A percentile compares a stretch with the other conserved stretches of the same genome.
Evolutionary conservation across 768 basidiomycete species (phyloP).

Genomic region (Paxillus involutus): DNA sequence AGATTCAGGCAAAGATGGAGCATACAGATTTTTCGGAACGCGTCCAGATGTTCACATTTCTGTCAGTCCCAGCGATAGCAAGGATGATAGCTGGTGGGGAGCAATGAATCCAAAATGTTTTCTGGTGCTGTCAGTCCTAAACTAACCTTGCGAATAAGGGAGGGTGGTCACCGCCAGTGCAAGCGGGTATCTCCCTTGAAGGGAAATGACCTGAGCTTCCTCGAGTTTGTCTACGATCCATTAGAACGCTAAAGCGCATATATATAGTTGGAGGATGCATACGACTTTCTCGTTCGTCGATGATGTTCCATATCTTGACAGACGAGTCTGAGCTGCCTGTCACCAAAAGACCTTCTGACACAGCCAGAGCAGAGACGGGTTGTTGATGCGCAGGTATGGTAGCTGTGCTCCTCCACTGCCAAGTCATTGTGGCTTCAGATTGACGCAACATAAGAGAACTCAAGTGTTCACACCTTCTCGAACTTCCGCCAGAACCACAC

Average conservation of each 20-base stretch:
- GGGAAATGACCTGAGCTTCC: constrained; percentile 56
- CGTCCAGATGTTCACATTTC: constrained; percentile 75
- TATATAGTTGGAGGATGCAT: constrained; percentile 1
- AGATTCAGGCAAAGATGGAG: constrained; percentile 7
- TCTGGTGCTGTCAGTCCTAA: constrained; percentile 1
- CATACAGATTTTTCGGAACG: constrained; percentile 58
- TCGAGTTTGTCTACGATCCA: constrained; percentile 33
- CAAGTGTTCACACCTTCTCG: constrained; percentile 22
- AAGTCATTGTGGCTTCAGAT: constrained; percentile 5
- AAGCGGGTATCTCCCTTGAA: constrained; percentile 75
- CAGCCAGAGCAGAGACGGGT: constrained; percentile 68
- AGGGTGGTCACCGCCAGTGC: constrained; percentile 62
- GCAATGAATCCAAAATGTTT: background rate
- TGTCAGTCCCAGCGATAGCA: constrained; percentile 84
- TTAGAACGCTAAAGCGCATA: constrained; percentile 1
- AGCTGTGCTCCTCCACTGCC: constrained; percentile 56
- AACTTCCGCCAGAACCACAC: constrained; percentile 59
- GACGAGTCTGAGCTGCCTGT: constrained; percentile 84
- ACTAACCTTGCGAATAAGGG: constrained; percentile 66
- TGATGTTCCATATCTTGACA: constrained; percentile 72
- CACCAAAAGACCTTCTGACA: constrained; percentile 48
- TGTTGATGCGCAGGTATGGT: constrained; percentile 61
- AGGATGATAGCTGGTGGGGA: constrained; percentile 54
- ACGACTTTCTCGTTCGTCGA: constrained; percentile 30
- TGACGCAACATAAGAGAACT: constrained; percentile 11